phyloP scores from a whole-genome alignment of 2,329 filamentous ascomycete species.

The Pseudomassariella vexata region DNA sequence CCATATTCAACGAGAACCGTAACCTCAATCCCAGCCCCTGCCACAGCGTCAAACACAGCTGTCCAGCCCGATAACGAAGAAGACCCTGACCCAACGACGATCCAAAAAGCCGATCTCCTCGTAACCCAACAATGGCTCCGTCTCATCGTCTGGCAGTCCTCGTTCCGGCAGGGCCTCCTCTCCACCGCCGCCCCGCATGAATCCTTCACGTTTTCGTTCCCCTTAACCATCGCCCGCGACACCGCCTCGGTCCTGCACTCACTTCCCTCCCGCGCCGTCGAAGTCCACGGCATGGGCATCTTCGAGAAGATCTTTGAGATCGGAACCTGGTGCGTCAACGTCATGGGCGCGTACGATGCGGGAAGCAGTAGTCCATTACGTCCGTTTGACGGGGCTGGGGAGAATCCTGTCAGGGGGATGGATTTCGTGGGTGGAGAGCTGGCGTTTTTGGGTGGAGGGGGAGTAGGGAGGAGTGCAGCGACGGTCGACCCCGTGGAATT shows the following conservation, averaged over 20 bases:
- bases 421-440: slow-evolving; percentile 25
- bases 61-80: slow-evolving; percentile 28
- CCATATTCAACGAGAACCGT: slow-evolving; percentile 27
- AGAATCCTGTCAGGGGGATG: slow-evolving; percentile 18
- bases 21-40: slow-evolving; percentile 28
- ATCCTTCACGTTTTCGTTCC: slow-evolving; percentile 57
- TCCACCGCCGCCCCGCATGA: slow-evolving; percentile 52
- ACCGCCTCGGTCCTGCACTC: slow-evolving; percentile 39
- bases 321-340: slow-evolving; percentile 37
- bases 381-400: slow-evolving; percentile 15
- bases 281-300: slow-evolving; percentile 43
- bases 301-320: slow-evolving; percentile 46
- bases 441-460: slow-evolving; percentile 21
- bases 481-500: slow-evolving; percentile 35
- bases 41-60: slow-evolving; percentile 7
- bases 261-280: slow-evolving; percentile 34
- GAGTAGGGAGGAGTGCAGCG: slow-evolving; percentile 24
- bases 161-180: slow-evolving; percentile 59
- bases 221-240: slow-evolving; percentile 55
- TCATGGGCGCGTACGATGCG: slow-evolving; percentile 30
- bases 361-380: slow-evolving; percentile 10
- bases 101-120: slow-evolving; percentile 63
- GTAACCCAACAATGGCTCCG: slow-evolving; percentile 67
- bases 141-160: slow-evolving; percentile 67
- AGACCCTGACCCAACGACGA: slow-evolving; percentile 48